These are phyloP conservation scores for Rhytidhysteron rufulum DNA, from an alignment of 2,329 filamentous ascomycete species.

Conservation along the genomic window DNA sequence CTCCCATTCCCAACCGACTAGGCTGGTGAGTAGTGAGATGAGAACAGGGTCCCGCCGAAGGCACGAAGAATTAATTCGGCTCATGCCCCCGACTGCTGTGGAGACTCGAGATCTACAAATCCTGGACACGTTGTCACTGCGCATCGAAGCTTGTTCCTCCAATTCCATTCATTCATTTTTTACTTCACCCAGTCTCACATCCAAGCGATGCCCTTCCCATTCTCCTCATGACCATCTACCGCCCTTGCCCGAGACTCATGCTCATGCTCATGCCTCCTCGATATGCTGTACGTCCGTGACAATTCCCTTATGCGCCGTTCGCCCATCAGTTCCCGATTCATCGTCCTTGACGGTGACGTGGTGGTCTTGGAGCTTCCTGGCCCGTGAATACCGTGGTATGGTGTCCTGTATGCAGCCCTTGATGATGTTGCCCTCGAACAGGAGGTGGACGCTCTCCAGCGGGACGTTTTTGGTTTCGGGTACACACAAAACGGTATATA, in stretches of 20 bases:
- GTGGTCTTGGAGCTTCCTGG: slow-evolving; percentile 31
- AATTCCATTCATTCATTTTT: not conserved
- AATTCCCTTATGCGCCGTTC: slow-evolving; percentile 16
- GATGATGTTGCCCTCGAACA: slow-evolving; percentile 42
- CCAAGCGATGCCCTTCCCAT: not conserved
- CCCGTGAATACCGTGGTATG: slow-evolving; percentile 32
- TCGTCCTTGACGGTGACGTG: slow-evolving; percentile 23
- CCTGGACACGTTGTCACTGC: not conserved
- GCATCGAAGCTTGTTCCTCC: not conserved
- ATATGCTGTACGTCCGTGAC: slow-evolving; percentile 22
- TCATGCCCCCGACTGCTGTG: too few species aligned
- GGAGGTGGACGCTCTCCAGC: slow-evolving; percentile 38
- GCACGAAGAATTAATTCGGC: too few species aligned
- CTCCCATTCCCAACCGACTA: not conserved
- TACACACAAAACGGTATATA: slow-evolving; percentile 40
- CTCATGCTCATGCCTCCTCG: slow-evolving; percentile 16
- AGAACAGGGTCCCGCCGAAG: not conserved
- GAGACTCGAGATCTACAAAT: not conserved
- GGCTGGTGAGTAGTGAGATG: not conserved
- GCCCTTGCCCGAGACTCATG: not conserved
- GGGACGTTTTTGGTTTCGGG: slow-evolving; percentile 44
- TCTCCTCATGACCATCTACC: too few species aligned
- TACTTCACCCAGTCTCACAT: not conserved
- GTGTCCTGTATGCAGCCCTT: slow-evolving; percentile 37
- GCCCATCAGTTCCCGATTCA: slow-evolving; percentile 11